Conservation (phyloP, 2,329 filamentous ascomycete species). For the Arthrinium phaeospermum region DNA sequence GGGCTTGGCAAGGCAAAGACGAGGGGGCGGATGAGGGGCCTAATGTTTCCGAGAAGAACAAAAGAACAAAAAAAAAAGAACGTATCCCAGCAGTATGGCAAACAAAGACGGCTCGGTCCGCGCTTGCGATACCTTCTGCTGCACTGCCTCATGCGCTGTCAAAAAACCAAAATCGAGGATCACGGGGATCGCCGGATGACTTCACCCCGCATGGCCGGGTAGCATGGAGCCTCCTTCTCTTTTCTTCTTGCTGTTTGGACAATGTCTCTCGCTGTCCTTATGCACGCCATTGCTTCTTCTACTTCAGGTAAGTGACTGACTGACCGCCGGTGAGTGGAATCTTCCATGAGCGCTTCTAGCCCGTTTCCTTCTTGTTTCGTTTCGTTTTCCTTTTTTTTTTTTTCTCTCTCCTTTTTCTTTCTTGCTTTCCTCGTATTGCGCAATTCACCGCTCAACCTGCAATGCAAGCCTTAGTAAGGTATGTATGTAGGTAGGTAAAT, state of each 20-base stretch:
- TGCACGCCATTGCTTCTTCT: neutral
- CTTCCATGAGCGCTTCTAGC: neutral
- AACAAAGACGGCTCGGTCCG: neutral
- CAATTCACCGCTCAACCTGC: neutral
- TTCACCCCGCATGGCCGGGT: conserved; percentile 2
- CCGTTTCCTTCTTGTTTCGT: neutral
- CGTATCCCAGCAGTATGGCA: neutral
- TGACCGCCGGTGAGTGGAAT: neutral
- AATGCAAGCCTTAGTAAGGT: neutral
- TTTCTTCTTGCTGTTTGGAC: neutral
- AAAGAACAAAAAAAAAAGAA: neutral
- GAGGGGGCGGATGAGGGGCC: no score
- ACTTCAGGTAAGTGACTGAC: neutral
- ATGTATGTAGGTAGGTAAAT: neutral
- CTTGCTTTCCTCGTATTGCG: neutral
- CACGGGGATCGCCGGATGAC: conserved; percentile 1
- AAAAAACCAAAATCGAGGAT: neutral
- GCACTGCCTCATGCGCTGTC: conserved; percentile 13
- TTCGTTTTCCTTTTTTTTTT: neutral
- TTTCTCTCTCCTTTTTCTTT: neutral
- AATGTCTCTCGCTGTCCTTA: neutral
- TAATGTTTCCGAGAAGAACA: neutral
- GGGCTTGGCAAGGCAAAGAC: neutral
- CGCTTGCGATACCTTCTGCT: neutral
- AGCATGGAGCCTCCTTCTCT: neutral